Conservation (phyloP, 1,284 basidiomycete species). For the Boletus smithii region DNA sequence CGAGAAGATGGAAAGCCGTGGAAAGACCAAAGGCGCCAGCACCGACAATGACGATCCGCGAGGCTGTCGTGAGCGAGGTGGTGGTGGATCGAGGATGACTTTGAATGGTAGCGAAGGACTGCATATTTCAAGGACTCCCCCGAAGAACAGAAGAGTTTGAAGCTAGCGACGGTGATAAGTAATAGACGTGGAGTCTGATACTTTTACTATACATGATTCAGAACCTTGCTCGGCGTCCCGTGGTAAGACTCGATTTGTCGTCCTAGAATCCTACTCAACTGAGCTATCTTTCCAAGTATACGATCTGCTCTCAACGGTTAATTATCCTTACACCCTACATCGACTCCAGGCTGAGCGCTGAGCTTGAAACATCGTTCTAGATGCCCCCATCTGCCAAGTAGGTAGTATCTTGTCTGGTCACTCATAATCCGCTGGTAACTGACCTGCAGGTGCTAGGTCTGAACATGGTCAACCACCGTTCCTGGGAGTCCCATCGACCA, state of each 20-base stretch:
- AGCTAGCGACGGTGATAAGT: no score
- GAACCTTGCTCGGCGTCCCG: no score
- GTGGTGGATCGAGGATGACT: background rate
- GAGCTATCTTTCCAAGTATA: no score
- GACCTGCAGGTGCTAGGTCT: background rate
- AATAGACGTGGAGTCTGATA: no score
- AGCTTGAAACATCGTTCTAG: no score
- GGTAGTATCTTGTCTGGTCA: background rate
- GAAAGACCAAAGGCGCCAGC: constrained; percentile 86
- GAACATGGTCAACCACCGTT: background rate
- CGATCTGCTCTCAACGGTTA: no score
- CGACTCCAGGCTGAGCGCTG: no score
- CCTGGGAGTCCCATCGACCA: background rate
- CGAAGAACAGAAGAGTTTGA: background rate
- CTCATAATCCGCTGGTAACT: no score
- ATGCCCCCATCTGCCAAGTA: background rate
- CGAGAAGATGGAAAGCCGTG: constrained; percentile 73
- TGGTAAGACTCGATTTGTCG: no score
- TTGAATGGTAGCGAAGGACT: background rate
- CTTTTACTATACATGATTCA: no score
- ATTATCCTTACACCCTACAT: no score
- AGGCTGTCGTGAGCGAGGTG: constrained; percentile 6
- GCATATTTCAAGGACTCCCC: constrained; percentile 7
- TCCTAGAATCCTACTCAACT: no score
- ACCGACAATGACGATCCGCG: constrained; percentile 67